phyloP scores from a whole-genome alignment of 306 rosid species.

The Echinosophora koreensis region DNA sequence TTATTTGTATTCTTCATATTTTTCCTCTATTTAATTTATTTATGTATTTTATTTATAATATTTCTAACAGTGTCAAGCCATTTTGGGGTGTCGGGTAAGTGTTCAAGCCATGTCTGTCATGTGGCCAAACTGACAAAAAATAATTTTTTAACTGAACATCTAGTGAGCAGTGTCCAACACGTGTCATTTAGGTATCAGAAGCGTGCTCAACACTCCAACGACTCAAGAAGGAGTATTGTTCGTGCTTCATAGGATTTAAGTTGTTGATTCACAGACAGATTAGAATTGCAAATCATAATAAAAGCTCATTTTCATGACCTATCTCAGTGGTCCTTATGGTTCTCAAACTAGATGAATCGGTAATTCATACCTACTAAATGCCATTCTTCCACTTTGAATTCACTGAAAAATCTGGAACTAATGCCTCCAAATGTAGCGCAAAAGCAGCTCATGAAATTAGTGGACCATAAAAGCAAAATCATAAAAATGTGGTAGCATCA shows the following conservation, averaged over 20 bases:
- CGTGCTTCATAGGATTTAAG: not conserved
- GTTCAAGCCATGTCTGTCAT: too few species aligned
- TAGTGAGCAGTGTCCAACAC: too few species aligned
- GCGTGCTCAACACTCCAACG: too few species aligned
- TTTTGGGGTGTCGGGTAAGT: too few species aligned
- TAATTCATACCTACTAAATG: conserved; percentile 45
- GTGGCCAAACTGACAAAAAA: too few species aligned
- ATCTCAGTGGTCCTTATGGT: conserved; percentile 26
- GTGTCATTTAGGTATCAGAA: too few species aligned
- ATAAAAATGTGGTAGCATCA: conserved; percentile 19
- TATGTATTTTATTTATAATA: too few species aligned
- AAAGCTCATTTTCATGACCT: conserved; percentile 31
- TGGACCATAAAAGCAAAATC: conserved; percentile 49
- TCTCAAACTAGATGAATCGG: conserved; percentile 14
- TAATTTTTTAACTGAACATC: too few species aligned
- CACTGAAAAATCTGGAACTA: conserved; percentile 37
- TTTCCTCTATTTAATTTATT: too few species aligned
- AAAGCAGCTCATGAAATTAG: conserved; percentile 52
- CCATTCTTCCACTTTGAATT: conserved; percentile 40
- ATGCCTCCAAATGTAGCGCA: conserved; percentile 38
- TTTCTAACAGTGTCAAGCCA: too few species aligned
- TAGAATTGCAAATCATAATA: not conserved
- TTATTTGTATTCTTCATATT: too few species aligned
- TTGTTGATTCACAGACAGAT: conserved; percentile 20
- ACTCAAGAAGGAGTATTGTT: too few species aligned